A percentile compares a stretch with the other conserved stretches of the same genome.
Evolutionary conservation across 495 filamentous ascomycete genomes (phyloP).

Genomic region (Aspergillus coremiiformis): DNA sequence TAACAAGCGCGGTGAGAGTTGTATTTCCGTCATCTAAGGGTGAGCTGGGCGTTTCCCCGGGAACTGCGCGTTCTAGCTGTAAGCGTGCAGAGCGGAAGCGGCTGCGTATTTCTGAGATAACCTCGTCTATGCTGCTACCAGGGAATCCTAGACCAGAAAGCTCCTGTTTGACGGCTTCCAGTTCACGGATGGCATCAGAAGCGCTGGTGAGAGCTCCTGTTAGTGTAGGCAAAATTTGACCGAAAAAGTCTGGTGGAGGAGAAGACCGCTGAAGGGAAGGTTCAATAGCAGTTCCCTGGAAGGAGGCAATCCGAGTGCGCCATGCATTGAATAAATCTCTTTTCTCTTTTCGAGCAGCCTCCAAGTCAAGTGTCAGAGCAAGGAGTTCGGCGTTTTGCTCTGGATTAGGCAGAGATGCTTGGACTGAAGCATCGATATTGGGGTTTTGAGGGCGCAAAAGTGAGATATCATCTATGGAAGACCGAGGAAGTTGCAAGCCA

Average conservation of each 20-base stretch:
- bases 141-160: slow-evolving; percentile 50
- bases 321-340: slow-evolving; percentile 33
- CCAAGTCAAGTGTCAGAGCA: slow-evolving; percentile 26
- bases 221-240: slow-evolving; percentile 26
- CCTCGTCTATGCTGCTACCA: slow-evolving; percentile 39
- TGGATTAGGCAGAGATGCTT: slow-evolving; percentile 8
- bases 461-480: slow-evolving; percentile 15
- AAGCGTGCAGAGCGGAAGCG: slow-evolving; percentile 60
- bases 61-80: slow-evolving; percentile 58
- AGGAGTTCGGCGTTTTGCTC: slow-evolving; percentile 19
- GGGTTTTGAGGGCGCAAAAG: slow-evolving; percentile 9
- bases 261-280: slow-evolving; percentile 27
- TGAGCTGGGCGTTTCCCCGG: slow-evolving; percentile 51
- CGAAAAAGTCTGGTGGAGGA: slow-evolving; percentile 34
- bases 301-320: slow-evolving; percentile 25
- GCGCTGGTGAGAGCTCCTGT: slow-evolving; percentile 30
- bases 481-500: slow-evolving; percentile 4
- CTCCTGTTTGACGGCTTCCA: slow-evolving; percentile 34
- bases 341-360: slow-evolving; percentile 34
- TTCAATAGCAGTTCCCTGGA: slow-evolving; percentile 28
- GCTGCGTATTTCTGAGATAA: slow-evolving; percentile 42
- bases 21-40: slow-evolving; percentile 30
- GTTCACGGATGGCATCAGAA: slow-evolving; percentile 28
- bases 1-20: slow-evolving; percentile 32
- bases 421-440: slow-evolving; percentile 12